These are phyloP conservation scores for Annulohypoxylon moriforme DNA, from an alignment of 495 filamentous ascomycete species.

Conservation along the genomic window DNA sequence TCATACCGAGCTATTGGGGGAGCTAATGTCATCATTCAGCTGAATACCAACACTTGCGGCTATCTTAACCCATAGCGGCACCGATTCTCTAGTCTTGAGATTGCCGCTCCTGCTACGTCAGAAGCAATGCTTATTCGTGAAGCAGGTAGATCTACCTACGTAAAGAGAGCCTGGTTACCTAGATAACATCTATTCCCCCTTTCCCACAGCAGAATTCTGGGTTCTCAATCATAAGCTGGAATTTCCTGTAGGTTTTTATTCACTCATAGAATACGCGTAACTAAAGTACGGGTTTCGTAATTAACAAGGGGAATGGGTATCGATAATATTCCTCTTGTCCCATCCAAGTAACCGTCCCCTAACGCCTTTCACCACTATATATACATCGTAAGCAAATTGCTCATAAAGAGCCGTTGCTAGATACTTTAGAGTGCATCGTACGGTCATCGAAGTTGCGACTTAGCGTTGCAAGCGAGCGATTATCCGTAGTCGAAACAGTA, in stretches of 20 bases:
- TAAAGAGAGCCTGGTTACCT: too few species aligned
- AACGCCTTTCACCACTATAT: conserved; percentile 18
- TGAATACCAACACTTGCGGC: not conserved
- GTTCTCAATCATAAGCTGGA: not conserved
- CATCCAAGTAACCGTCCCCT: not conserved
- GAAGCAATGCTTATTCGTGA: too few species aligned
- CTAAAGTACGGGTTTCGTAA: not conserved
- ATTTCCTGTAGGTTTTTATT: not conserved
- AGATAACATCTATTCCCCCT: not conserved
- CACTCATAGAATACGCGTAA: not conserved
- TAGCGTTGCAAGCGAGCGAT: not conserved
- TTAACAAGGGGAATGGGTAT: not conserved
- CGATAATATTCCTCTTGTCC: not conserved
- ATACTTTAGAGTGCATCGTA: conserved; percentile 29
- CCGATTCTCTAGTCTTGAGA: not conserved
- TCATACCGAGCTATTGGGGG: conserved; percentile 11
- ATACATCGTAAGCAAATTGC: conserved; percentile 1
- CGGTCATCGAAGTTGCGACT: conserved; percentile 7
- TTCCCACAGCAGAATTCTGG: not conserved
- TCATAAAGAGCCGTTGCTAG: conserved; percentile 34
- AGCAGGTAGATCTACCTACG: too few species aligned
- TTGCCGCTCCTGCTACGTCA: not conserved
- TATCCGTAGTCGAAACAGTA: conserved; percentile 32
- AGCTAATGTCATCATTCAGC: not conserved
- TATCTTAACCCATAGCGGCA: not conserved